Conservation (phyloP, 1,284 basidiomycete genomes). For the Ustilago loliicola region DNA sequence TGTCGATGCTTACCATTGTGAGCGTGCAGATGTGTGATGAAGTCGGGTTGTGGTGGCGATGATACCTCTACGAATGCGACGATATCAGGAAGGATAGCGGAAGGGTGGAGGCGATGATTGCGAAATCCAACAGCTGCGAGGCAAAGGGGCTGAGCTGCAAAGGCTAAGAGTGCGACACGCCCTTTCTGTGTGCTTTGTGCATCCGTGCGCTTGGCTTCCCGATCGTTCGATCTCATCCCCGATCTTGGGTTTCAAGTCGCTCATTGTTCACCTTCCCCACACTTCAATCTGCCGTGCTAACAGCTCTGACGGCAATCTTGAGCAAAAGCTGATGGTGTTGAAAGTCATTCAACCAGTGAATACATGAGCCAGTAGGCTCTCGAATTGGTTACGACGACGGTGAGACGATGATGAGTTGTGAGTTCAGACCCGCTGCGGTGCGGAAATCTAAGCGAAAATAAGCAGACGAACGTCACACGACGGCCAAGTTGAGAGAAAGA, state of each 20-base stretch:
- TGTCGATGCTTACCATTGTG: slow-evolving; percentile 32
- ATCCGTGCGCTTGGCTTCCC: slow-evolving; percentile 32
- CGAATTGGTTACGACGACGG: not conserved
- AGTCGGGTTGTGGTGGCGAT: not conserved
- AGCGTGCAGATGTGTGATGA: not conserved
- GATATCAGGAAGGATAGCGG: slow-evolving; percentile 11
- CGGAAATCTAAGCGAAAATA: slow-evolving; percentile 9
- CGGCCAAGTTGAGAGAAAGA: slow-evolving; percentile 1
- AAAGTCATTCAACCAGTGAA: too few relatives aligned
- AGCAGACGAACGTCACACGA: slow-evolving; percentile 22
- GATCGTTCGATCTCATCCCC: slow-evolving; percentile 4
- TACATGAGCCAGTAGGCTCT: not conserved
- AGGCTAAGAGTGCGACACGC: slow-evolving; percentile 9
- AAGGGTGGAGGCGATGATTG: slow-evolving; percentile 30
- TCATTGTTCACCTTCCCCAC: not conserved
- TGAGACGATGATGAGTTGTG: not conserved
- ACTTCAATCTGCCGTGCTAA: too few relatives aligned
- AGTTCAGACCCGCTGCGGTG: slow-evolving; percentile 6
- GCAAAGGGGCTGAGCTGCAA: slow-evolving; percentile 15
- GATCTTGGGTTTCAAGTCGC: not conserved
- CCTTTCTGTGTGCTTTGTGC: slow-evolving; percentile 9
- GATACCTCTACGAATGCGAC: slow-evolving; percentile 2
- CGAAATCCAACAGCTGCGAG: not conserved
- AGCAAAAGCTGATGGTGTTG: too few relatives aligned
- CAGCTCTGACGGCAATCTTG: too few relatives aligned